Percentiles rank a stretch among this genome's conserved stretches.
These are phyloP conservation scores for Penicillium sp. DNA, from an alignment of 2,329 filamentous ascomycete species.

Conservation along the genomic window DNA sequence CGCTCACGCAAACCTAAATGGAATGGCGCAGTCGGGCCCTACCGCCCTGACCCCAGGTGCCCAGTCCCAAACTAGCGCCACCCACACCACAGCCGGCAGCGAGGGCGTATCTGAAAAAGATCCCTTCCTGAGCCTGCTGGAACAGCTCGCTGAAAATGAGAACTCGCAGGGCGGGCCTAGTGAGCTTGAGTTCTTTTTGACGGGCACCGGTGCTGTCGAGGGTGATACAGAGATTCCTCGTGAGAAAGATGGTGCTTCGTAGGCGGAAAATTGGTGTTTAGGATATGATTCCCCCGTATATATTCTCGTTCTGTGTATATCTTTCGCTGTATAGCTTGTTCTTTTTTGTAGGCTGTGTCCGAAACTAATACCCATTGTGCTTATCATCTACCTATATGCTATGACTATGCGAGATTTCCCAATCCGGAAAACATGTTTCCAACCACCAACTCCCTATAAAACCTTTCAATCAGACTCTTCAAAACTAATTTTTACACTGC, in stretches of 20 bases:
- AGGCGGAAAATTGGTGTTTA: not conserved
- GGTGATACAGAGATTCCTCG: slow-evolving; percentile 1
- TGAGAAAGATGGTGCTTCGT: not conserved
- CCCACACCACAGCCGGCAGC: slow-evolving; percentile 40
- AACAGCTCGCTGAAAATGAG: slow-evolving; percentile 81
- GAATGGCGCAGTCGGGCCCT: slow-evolving; percentile 3
- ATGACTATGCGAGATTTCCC: too few relatives aligned
- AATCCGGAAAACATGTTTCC: too few relatives aligned
- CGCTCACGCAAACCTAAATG: slow-evolving; percentile 11
- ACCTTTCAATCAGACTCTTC: too few relatives aligned
- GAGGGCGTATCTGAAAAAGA: slow-evolving; percentile 62
- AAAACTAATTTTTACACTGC: too few relatives aligned
- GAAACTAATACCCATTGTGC: slow-evolving; percentile 4
- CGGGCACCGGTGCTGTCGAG: slow-evolving; percentile 29
- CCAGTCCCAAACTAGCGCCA: slow-evolving; percentile 43
- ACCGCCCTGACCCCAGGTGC: slow-evolving; percentile 40
- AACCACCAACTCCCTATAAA: too few relatives aligned
- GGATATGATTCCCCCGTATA: not conserved
- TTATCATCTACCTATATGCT: not conserved
- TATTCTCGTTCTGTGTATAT: not conserved
- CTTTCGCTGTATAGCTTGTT: not conserved
- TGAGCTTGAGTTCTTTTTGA: slow-evolving; percentile 76
- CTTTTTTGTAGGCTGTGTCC: not conserved
- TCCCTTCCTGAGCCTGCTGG: slow-evolving; percentile 73
- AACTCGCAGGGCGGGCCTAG: slow-evolving; percentile 63